A percentile compares a stretch with the other conserved stretches of the same genome.
Evolutionary conservation across 176 grass and related monocot genomes (phyloP).

Genomic region (Urochloa ruziziensis): DNA sequence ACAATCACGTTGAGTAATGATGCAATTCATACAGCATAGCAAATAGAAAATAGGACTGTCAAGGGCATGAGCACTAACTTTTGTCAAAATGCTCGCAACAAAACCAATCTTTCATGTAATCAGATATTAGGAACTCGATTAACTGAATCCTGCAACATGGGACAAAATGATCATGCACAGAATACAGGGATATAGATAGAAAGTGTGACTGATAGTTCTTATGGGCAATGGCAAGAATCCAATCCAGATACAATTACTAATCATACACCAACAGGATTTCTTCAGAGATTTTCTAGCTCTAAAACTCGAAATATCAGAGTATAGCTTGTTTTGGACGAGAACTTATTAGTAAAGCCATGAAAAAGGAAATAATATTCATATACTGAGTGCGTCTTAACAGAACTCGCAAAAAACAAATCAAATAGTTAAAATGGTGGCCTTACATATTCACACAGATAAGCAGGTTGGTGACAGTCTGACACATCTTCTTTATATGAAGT

Average conservation of each 20-base stretch:
- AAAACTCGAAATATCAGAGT: constrained; percentile 10
- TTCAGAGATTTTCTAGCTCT: background rate
- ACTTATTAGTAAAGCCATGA: background rate
- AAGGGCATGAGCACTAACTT: constrained; percentile 47
- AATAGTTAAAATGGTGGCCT: background rate
- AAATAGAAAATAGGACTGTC: constrained; percentile 1
- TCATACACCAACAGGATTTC: background rate
- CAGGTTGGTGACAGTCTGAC: background rate
- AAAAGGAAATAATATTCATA: background rate
- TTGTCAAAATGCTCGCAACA: constrained; percentile 55
- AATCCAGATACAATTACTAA: background rate
- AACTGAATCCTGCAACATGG: constrained; percentile 74
- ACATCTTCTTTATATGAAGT: background rate
- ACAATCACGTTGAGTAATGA: background rate
- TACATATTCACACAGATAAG: background rate
- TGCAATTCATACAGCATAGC: background rate
- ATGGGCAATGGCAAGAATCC: background rate
- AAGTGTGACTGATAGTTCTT: background rate
- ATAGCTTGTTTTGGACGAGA: background rate
- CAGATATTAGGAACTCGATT: constrained; percentile 75
- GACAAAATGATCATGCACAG: constrained; percentile 7
- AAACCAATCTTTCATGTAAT: constrained; percentile 72
- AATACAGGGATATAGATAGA: background rate
- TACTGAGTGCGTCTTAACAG: background rate
- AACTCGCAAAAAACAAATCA: background rate